Evolutionary conservation across 169 alveolate species (phyloP), one percentile per base, ranked within the genome.

Genomic region (Babesia bigemina): DNA sequence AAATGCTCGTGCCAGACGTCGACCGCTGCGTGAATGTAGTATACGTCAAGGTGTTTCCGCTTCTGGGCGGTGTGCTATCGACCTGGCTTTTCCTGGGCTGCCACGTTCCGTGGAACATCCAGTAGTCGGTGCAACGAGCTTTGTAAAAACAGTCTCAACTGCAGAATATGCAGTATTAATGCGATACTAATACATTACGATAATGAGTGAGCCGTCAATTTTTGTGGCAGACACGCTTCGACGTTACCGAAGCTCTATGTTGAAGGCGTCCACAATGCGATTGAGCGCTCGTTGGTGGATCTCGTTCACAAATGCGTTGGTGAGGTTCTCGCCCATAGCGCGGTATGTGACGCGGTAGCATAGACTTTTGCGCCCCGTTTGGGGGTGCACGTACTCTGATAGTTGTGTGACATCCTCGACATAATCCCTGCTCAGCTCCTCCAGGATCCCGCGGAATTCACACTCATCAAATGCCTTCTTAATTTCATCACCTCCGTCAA

Each of bases 41-140:
- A 53, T 83, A 82, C 28, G 86, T 79, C 22, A 90, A 86, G 75
- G 92, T 84, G 19, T 90, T 60, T 70, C 94, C 94, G 49, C 86
- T 90, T 14, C 67, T 86, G 49, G 92, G 92, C 4, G 88, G 91
- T 28, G 57, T 90, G 4, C 83, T 90, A 81, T 90, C 94, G 17
- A 90, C 91, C 48, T 90, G 94, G 94, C 78, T 90, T 16, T 86
- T 90, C 70, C 59, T 90, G 21, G 86, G 88, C 42, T 81, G 83
- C 65, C 88, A 81, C 72, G 70, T 81, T 24, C 88, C 88, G 19
- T 81, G 88, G 88, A 73, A 73, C 47, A 70, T 53, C 13, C 75
- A 65, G 44, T 50, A 29, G 44, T 10, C 24, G 39, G 6, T 33
- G 39, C 10, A 4, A 44, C 26, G 11, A 17, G 4, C 1, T 39